Evolutionary conservation across 805 yeast species (phyloP).

Genomic region (Debaryomyces tyrocola): DNA sequence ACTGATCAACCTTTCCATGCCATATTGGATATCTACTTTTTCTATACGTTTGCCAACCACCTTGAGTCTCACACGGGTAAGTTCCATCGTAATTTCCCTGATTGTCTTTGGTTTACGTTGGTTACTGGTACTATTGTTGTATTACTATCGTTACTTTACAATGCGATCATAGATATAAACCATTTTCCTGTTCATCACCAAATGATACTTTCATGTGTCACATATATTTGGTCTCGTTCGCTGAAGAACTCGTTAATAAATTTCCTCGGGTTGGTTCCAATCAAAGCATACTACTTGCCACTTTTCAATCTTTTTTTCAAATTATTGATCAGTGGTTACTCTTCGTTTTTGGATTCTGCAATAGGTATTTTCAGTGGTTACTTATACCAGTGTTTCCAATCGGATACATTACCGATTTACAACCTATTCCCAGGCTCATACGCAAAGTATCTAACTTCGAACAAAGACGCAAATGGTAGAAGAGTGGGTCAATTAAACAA

Average conservation of each 20-base stretch:
- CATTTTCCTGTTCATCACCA: conserved; percentile 25
- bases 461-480: conserved; percentile 14
- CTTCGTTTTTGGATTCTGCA: conserved; percentile 39
- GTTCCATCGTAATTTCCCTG: conserved; percentile 51
- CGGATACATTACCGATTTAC: conserved; percentile 47
- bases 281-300: conserved; percentile 58
- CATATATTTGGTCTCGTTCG: conserved; percentile 62
- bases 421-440: conserved; percentile 37
- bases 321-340: conserved; percentile 43
- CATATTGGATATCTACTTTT: conserved; percentile 52
- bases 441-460: conserved; percentile 8
- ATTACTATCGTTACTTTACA: conserved; percentile 29
- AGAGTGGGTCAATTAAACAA: conserved; percentile 31
- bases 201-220: conserved; percentile 53
- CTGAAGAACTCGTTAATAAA: conserved; percentile 53
- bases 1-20: conserved; percentile 24
- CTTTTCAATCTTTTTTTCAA: conserved; percentile 32
- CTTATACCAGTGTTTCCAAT: conserved; percentile 61
- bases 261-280: conserved; percentile 52
- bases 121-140: conserved; percentile 49
- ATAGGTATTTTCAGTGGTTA: conserved; percentile 59
- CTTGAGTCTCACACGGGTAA: conserved; percentile 47
- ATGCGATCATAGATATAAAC: conserved; percentile 17
- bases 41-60: conserved; percentile 57
- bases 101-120: conserved; percentile 55